A percentile compares a stretch with the other conserved stretches of the same genome.
Evolutionary conservation across 768 basidiomycete genomes (phyloP).

Genomic region (Tricholoma matsutake): DNA sequence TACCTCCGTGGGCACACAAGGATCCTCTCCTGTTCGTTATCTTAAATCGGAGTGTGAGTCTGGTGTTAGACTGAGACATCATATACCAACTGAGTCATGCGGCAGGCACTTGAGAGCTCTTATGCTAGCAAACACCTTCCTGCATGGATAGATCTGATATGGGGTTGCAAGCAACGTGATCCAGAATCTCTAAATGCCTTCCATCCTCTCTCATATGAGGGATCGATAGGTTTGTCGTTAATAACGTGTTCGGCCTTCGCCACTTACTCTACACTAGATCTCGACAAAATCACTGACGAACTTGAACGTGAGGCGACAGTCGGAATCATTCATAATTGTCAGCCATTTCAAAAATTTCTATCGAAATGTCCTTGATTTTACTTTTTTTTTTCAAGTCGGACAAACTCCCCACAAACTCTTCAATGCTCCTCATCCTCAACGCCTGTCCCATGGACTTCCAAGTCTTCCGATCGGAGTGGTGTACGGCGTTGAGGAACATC

Average conservation of each 20-base stretch:
- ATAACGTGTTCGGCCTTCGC: not conserved
- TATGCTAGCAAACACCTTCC: conserved; percentile 82
- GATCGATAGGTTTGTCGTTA: conserved; percentile 62
- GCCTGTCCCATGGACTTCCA: conserved; percentile 68
- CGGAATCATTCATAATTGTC: conserved; percentile 94
- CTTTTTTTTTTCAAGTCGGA: conserved; percentile 52
- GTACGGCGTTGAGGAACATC: conserved; percentile 84
- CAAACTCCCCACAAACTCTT: conserved; percentile 92
- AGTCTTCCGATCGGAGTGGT: conserved; percentile 68
- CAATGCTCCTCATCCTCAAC: conserved; percentile 65
- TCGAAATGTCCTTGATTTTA: not conserved
- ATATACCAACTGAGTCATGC: not conserved
- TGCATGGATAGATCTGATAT: conserved; percentile 92
- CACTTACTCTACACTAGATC: conserved; percentile 43
- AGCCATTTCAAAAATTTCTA: conserved; percentile 14
- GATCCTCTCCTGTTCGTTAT: conserved; percentile 83
- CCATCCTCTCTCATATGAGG: conserved; percentile 92
- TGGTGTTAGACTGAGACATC: not conserved
- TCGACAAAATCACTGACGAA: conserved; percentile 83
- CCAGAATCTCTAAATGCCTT: conserved; percentile 76
- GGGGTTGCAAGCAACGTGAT: conserved; percentile 86
- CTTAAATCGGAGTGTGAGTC: conserved; percentile 67
- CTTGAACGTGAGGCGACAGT: conserved; percentile 89
- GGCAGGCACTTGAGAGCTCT: conserved; percentile 82
- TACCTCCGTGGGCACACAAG: conserved; percentile 86